phyloP scores from a whole-genome alignment of 2,329 filamentous ascomycete species.

The Aspergillus sp. region DNA sequence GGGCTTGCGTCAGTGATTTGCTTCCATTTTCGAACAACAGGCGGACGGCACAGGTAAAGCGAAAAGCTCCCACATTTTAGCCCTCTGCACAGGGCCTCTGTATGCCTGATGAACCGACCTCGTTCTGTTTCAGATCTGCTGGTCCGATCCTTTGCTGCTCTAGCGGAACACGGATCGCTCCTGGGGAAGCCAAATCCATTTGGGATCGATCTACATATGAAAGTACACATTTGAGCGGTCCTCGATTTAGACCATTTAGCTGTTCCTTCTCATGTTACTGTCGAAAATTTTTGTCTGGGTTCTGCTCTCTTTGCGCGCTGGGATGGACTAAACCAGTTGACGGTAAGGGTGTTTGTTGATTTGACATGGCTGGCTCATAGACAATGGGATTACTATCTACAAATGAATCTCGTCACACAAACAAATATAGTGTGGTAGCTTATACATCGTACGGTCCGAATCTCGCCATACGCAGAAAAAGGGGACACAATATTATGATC shows the following conservation, averaged over 20 bases:
- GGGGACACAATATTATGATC: neutral
- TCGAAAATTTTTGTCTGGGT: slow-evolving; percentile 3
- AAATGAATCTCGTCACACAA: neutral
- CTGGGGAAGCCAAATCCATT: slow-evolving; percentile 8
- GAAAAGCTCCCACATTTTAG: neutral
- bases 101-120: slow-evolving; percentile 10
- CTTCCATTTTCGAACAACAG: neutral
- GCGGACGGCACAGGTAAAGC: neutral
- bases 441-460: too few species aligned
- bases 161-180: slow-evolving; percentile 1
- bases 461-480: neutral
- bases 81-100: neutral
- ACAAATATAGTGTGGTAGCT: too few species aligned
- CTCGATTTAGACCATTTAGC: slow-evolving; percentile 14
- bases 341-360: slow-evolving; percentile 20
- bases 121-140: slow-evolving; percentile 24
- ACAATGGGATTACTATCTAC: slow-evolving; percentile 18
- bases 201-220: slow-evolving; percentile 5
- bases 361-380: slow-evolving; percentile 25
- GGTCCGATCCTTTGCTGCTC: slow-evolving; percentile 20
- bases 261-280: slow-evolving; percentile 3
- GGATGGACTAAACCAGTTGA: slow-evolving; percentile 12
- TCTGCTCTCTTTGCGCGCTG: slow-evolving; percentile 10
- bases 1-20: slow-evolving; percentile 8
- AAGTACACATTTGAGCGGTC: slow-evolving; percentile 4